Conservation (phyloP, 106 monocot genomes). For the Alisma plantagoaquatica region DNA sequence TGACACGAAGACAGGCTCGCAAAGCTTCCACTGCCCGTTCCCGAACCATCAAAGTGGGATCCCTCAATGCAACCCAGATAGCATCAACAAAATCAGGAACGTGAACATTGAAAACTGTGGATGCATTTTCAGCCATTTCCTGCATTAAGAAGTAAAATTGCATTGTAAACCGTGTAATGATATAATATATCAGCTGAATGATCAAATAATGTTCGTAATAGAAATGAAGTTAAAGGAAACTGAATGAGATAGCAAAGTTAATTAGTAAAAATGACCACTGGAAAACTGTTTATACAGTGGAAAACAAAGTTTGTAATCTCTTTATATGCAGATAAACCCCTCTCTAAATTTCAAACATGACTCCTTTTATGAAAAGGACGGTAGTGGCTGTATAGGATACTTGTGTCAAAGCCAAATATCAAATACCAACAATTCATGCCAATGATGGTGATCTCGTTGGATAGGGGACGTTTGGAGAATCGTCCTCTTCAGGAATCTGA, state of each 20-base stretch:
- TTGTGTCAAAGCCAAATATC: no score
- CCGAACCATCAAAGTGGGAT: constrained; percentile 56
- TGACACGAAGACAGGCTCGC: constrained; percentile 72
- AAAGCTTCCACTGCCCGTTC: constrained; percentile 76
- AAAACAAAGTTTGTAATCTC: no score
- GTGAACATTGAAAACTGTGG: constrained; percentile 98
- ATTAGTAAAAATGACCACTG: not conserved
- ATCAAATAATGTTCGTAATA: not conserved
- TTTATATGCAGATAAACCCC: no score
- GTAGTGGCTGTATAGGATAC: no score
- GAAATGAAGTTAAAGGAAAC: not conserved
- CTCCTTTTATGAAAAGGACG: no score
- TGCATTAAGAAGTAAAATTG: constrained; percentile 5
- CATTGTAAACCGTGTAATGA: constrained; percentile 10
- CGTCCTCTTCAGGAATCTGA: no score
- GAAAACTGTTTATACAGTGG: not conserved
- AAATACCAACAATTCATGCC: no score
- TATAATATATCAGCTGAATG: not conserved
- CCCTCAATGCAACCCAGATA: constrained; percentile 91
- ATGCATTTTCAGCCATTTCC: constrained; percentile 99
- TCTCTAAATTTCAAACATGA: no score
- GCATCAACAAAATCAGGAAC: constrained; percentile 98
- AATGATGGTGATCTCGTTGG: no score
- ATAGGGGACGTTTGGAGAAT: no score
- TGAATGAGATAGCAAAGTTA: not conserved